Evolutionary conservation across 768 basidiomycete genomes (phyloP).

Genomic region (Boletus patriciae): DNA sequence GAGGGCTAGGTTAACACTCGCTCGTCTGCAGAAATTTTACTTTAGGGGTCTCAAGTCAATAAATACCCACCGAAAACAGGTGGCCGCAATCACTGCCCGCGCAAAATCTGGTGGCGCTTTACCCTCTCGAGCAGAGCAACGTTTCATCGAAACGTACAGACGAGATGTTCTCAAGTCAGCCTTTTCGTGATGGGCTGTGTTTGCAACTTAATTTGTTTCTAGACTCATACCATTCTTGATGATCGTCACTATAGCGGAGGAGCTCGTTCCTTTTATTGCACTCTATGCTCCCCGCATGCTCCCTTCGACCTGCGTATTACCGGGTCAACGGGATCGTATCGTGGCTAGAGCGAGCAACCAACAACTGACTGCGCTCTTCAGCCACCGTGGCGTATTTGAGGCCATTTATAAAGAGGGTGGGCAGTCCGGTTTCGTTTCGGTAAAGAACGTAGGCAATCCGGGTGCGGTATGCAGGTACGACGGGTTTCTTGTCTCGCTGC

Average conservation of each 20-base stretch:
- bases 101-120: constrained; percentile 58
- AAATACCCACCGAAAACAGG: constrained; percentile 57
- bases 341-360: constrained; percentile 48
- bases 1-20: not conserved
- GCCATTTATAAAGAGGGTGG: constrained; percentile 36
- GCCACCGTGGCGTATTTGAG: constrained; percentile 40
- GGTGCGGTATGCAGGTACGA: constrained; percentile 61
- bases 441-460: constrained; percentile 16
- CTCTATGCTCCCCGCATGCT: constrained; percentile 83
- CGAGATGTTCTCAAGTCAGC: constrained; percentile 71
- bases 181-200: not conserved
- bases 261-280: constrained; percentile 79
- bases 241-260: constrained; percentile 74
- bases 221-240: constrained; percentile 77
- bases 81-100: constrained; percentile 53
- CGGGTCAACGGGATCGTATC: constrained; percentile 73
- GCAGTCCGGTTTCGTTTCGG: constrained; percentile 29
- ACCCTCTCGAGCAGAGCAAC: constrained; percentile 64
- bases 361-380: constrained; percentile 42
- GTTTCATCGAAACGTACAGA: constrained; percentile 65
- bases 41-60: constrained; percentile 73
- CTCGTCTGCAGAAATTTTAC: constrained; percentile 71
- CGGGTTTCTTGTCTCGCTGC: not conserved
- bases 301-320: constrained; percentile 84
- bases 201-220: constrained; percentile 5